A percentile compares a stretch with the other conserved stretches of the same genome.
Conservation (phyloP, 768 basidiomycete genomes). For the Butyriboletus loyo region DNA sequence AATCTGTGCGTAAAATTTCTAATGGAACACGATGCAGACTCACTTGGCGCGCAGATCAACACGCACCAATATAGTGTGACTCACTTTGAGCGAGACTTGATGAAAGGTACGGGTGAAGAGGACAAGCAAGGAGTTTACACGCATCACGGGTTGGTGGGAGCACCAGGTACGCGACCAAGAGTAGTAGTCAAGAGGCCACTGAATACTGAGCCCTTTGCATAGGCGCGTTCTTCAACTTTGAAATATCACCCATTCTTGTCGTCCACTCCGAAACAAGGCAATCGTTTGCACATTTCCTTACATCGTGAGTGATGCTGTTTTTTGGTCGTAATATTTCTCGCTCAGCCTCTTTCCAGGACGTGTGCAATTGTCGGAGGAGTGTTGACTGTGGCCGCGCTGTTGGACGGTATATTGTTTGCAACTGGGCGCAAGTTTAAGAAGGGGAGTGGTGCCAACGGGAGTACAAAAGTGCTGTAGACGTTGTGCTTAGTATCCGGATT, state of each 20-base stretch:
- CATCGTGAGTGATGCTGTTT: conserved; percentile 65
- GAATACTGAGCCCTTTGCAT: neutral
- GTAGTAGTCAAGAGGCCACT: neutral
- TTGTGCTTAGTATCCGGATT: conserved; percentile 7
- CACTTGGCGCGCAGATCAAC: conserved; percentile 50
- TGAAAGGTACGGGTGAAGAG: conserved; percentile 56
- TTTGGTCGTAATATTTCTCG: neutral
- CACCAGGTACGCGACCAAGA: conserved; percentile 50
- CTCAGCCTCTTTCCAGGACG: conserved; percentile 49
- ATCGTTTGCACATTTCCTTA: conserved; percentile 96
- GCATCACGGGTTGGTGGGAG: conserved; percentile 68
- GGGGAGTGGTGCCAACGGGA: conserved; percentile 32
- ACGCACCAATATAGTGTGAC: conserved; percentile 96
- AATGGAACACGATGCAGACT: conserved; percentile 2
- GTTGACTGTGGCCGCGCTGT: conserved; percentile 84
- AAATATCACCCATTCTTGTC: conserved; percentile 95
- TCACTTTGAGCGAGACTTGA: conserved; percentile 91
- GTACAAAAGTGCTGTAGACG: conserved; percentile 32
- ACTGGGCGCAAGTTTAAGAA: conserved; percentile 75
- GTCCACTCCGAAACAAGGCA: conserved; percentile 89
- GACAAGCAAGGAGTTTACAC: conserved; percentile 64
- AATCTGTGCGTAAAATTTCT: conserved; percentile 44
- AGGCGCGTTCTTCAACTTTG: conserved; percentile 90
- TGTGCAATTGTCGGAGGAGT: conserved; percentile 98
- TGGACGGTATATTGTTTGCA: conserved; percentile 86